phyloP scores from a whole-genome alignment of 2,329 filamentous ascomycete genomes.

The Rhynchosporium agropyri region DNA sequence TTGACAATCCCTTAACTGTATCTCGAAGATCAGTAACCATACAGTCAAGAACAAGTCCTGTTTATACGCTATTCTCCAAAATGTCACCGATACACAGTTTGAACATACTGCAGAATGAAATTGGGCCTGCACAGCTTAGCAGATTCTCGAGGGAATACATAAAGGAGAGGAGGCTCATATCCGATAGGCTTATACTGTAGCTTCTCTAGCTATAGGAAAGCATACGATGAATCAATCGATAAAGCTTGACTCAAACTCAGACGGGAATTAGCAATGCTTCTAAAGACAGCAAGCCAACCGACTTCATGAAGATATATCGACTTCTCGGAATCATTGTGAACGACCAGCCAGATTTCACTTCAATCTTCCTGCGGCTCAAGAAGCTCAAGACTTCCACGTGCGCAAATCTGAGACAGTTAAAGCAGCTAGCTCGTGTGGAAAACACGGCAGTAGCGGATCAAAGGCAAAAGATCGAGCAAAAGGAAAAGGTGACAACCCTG shows the following conservation, averaged over 20 bases:
- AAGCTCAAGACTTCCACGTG: no score
- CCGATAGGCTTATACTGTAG: not conserved
- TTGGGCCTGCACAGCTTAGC: not conserved
- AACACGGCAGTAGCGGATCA: no score
- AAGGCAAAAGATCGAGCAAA: no score
- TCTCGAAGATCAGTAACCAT: not conserved
- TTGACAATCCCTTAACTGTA: not conserved
- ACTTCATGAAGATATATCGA: not conserved
- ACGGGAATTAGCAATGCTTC: not conserved
- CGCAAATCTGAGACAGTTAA: no score
- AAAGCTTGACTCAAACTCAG: not conserved
- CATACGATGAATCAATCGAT: not conserved
- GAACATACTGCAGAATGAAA: not conserved
- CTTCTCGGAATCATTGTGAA: not conserved
- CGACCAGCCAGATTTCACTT: no score
- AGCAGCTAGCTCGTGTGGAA: no score
- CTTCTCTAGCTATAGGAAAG: constrained; percentile 1
- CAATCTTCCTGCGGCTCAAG: no score
- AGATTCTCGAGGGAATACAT: not conserved
- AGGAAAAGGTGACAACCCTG: no score
- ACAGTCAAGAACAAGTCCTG: constrained; percentile 1
- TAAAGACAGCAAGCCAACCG: not conserved
- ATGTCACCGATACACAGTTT: not conserved
- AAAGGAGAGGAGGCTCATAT: not conserved
- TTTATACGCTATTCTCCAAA: not conserved